Evolutionary conservation across 2,329 filamentous ascomycete species (phyloP).

Genomic region (Cladophialophora immunda): DNA sequence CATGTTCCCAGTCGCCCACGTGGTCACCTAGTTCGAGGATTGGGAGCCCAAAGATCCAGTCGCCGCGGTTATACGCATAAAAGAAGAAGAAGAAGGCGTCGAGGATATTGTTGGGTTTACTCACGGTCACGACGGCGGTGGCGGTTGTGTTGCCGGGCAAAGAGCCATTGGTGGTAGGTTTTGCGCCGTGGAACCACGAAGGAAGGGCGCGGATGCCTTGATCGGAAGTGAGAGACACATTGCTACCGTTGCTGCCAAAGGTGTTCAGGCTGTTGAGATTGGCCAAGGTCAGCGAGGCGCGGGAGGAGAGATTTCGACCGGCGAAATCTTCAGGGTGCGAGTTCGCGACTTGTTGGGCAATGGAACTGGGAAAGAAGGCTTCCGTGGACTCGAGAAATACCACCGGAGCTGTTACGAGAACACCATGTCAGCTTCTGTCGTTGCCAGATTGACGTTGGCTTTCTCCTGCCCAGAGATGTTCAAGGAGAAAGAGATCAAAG

Average conservation of each 20-base stretch:
- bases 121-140: constrained; percentile 64
- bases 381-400: constrained; percentile 61
- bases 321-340: constrained; percentile 55
- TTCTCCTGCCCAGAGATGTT: neutral
- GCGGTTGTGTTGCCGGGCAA: constrained; percentile 55
- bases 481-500: neutral
- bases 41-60: constrained; percentile 49
- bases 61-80: constrained; percentile 57
- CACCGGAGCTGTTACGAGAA: constrained; percentile 54
- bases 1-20: constrained; percentile 67
- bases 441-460: neutral
- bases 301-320: constrained; percentile 49
- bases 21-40: constrained; percentile 65
- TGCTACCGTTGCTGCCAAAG: constrained; percentile 53
- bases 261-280: constrained; percentile 60
- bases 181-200: constrained; percentile 61
- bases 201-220: constrained; percentile 58
- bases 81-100: constrained; percentile 73
- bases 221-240: constrained; percentile 60
- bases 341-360: constrained; percentile 56
- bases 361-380: constrained; percentile 59
- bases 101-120: constrained; percentile 62
- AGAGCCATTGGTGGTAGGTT: constrained; percentile 60
- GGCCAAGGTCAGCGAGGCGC: constrained; percentile 54
- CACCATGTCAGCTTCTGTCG: neutral